Conservation (phyloP, 2,329 filamentous ascomycete species). For the Zymoseptoria crescenta region DNA sequence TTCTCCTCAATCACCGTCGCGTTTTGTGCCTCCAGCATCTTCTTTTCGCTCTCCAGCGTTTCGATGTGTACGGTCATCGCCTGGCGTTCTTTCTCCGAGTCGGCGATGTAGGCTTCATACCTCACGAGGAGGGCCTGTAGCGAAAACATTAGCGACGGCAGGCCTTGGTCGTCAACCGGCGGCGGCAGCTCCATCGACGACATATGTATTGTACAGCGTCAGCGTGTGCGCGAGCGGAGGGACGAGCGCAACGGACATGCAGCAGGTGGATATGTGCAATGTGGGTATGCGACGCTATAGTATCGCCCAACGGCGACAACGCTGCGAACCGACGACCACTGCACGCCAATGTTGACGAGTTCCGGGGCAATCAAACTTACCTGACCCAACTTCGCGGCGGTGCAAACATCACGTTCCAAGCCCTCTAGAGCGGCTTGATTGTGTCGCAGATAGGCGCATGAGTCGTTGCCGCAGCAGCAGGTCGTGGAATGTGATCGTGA, state of each 20-base stretch:
- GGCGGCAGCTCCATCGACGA: neutral
- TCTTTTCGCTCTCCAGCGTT: constrained; percentile 64
- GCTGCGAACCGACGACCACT: constrained; percentile 3
- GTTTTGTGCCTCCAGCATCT: constrained; percentile 64
- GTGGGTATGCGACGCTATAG: neutral
- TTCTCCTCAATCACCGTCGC: constrained; percentile 76
- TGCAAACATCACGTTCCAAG: constrained; percentile 80
- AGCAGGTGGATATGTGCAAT: constrained; percentile 1
- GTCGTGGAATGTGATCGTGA: neutral
- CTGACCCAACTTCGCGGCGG: constrained; percentile 82
- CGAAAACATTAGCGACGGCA: constrained; percentile 60
- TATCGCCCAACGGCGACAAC: constrained; percentile 4
- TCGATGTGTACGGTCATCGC: constrained; percentile 67
- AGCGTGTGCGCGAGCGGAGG: neutral
- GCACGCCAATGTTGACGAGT: neutral
- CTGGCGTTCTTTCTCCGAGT: constrained; percentile 76
- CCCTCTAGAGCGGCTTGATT: constrained; percentile 70
- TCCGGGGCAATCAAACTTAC: constrained; percentile 49
- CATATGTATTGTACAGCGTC: constrained; percentile 3
- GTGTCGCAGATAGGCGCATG: constrained; percentile 73
- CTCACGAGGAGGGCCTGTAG: constrained; percentile 81
- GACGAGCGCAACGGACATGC: neutral
- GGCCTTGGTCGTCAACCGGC: neutral
- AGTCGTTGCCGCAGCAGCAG: constrained; percentile 79
- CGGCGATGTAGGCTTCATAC: constrained; percentile 90